These are phyloP conservation scores for Trypanosomatidae sp. DNA, from an alignment of 208 protist genomes.

Conservation along the genomic window DNA sequence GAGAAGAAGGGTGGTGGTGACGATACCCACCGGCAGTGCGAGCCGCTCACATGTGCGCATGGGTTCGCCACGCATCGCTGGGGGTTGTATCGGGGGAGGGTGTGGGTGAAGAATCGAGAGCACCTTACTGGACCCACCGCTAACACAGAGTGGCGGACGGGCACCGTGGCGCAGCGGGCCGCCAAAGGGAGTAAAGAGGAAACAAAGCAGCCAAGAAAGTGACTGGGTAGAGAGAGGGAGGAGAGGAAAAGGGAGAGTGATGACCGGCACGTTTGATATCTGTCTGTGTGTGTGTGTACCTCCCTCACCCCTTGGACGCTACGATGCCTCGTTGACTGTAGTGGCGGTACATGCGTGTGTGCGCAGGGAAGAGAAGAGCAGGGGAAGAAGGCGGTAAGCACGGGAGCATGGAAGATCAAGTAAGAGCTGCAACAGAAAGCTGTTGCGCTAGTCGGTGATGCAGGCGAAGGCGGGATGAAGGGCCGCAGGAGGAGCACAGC, in stretches of 20 bases:
- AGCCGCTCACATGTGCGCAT: background rate
- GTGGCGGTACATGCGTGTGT: background rate
- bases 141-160: background rate
- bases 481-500: background rate
- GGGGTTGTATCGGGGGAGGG: background rate
- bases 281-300: background rate
- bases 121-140: background rate
- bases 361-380: background rate
- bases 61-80: background rate
- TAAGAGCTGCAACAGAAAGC: background rate
- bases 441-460: background rate
- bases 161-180: background rate
- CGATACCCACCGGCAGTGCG: background rate
- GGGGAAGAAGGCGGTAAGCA: background rate
- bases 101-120: background rate
- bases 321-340: constrained; percentile 1
- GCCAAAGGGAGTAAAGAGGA: background rate
- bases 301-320: background rate
- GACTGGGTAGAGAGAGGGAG: background rate
- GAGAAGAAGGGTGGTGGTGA: background rate
- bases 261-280: background rate
- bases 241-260: no score
- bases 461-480: background rate
- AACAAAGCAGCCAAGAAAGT: no score
- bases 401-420: background rate